Evolutionary conservation across 495 filamentous ascomycete species (phyloP), one percentile per base, ranked within the genome.

Genomic region (Cercophora samala): DNA sequence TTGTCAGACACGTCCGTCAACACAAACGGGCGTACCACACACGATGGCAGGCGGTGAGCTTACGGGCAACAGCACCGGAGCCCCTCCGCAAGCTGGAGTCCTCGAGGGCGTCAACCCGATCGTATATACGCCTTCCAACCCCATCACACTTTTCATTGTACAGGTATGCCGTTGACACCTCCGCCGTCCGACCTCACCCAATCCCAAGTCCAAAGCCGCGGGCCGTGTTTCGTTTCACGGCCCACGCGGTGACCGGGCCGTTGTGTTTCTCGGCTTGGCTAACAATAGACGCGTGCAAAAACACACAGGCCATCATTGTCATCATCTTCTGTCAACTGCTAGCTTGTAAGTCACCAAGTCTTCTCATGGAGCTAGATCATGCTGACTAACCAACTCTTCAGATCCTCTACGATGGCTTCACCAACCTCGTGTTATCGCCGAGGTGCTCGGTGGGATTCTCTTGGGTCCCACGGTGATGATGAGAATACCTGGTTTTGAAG

Each of bases 71-170:
- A 60, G 60, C 61, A 63, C 70, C 15, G 66, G 60, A 25, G 69
- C 66, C 9, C 71, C 73, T 37, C 71, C 71, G 22, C 75, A 77
- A 64, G 70, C 74, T 62, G 75, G 75, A 53, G 63, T 77, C 29
- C 62, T 77, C 1, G 75, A 78, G 69, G 91, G 91, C 24, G 77
- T 82, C 25, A 91, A 94, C 70, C 93, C 93, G 5, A 78, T 85
- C 11, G 64, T 78, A 4, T 96, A 92, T 79, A 87, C 90, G 64
- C 68, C 90, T 13, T 88, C 84, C 65, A 92, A 97, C 68, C 95
- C 95, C n/a, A 91, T 99, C 69, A 87, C 90, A 52, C 75, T 97
- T 32, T 98, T 99, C 76, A 97, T 97, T 71, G 93, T 98, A 61
- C 94, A 98, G 88, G 93, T 89, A 82, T 64, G 78, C 63, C 3